Conservation (phyloP, 345 rosid species). For the Litchi chinensis region DNA sequence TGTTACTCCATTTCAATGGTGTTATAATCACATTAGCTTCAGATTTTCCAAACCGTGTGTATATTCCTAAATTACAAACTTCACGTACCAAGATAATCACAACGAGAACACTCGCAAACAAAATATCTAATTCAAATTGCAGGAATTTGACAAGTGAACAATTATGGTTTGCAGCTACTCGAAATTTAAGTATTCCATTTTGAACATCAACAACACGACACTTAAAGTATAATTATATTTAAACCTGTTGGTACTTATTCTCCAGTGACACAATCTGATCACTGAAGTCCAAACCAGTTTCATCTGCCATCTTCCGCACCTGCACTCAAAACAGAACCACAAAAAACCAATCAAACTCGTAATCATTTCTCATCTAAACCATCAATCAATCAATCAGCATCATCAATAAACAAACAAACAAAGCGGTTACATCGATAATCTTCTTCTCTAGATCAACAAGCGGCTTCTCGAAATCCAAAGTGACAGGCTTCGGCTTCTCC, state of each 20-base stretch:
- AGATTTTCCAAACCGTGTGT: not conserved
- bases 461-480: constrained; percentile 88
- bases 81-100: not conserved
- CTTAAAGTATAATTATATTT: not conserved
- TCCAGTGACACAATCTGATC: constrained; percentile 82
- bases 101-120: not conserved
- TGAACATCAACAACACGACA: not conserved
- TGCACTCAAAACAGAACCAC: constrained; percentile 37
- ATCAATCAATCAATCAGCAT: constrained; percentile 4
- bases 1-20: not conserved
- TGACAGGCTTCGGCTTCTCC: constrained; percentile 73
- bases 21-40: not conserved
- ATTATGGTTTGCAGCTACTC: not conserved
- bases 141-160: not conserved
- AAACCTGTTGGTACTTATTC: constrained; percentile 82
- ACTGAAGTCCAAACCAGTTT: constrained; percentile 89
- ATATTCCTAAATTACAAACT: not conserved
- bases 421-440: constrained; percentile 66
- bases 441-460: constrained; percentile 79
- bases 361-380: not conserved
- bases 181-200: not conserved
- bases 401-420: not conserved
- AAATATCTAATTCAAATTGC: not conserved
- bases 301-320: constrained; percentile 94
- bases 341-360: constrained; percentile 1